Conservation (phyloP, 1,284 basidiomycete species). For the Salmacisia buchloeana region DNA sequence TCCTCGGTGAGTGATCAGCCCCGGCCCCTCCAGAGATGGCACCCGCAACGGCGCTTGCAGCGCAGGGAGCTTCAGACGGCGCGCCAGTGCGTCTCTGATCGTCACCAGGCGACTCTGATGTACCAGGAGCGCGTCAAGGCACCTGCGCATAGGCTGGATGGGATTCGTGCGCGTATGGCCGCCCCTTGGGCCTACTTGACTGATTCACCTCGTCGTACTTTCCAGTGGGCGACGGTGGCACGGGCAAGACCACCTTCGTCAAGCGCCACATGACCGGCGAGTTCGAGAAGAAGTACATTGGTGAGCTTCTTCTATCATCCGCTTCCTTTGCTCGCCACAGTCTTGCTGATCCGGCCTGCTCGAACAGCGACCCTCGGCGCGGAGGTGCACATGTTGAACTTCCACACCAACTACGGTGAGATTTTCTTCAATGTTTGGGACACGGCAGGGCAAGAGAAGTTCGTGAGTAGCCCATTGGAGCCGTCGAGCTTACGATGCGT, state of each 20-base stretch:
- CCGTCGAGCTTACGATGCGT: slow-evolving; percentile 80
- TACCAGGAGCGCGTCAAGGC: no score
- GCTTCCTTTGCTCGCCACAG: not conserved
- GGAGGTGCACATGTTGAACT: slow-evolving; percentile 91
- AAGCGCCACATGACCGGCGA: slow-evolving; percentile 92
- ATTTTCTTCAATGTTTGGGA: slow-evolving; percentile 99
- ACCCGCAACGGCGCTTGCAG: not conserved
- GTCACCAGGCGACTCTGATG: no score
- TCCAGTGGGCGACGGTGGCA: slow-evolving; percentile 89
- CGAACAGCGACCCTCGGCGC: slow-evolving; percentile 90
- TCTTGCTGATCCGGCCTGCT: slow-evolving; percentile 12
- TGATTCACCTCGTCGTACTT: not conserved
- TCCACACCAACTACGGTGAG: slow-evolving; percentile 96
- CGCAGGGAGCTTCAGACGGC: no score
- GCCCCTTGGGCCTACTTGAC: not conserved
- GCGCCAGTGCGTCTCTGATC: not conserved
- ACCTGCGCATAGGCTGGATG: no score
- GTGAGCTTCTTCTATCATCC: slow-evolving; percentile 58
- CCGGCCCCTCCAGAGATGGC: slow-evolving; percentile 49
- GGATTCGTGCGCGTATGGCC: no score
- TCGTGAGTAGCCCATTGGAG: slow-evolving; percentile 75
- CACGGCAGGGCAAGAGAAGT: slow-evolving; percentile 99
- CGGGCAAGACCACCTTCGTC: slow-evolving; percentile 63
- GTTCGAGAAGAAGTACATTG: slow-evolving; percentile 99
- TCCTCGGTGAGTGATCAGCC: slow-evolving; percentile 59